Base-by-base conservation (phyloP, 2,329 filamentous ascomycete genomes). In the Hymenoscyphus fructigenus region DNA sequence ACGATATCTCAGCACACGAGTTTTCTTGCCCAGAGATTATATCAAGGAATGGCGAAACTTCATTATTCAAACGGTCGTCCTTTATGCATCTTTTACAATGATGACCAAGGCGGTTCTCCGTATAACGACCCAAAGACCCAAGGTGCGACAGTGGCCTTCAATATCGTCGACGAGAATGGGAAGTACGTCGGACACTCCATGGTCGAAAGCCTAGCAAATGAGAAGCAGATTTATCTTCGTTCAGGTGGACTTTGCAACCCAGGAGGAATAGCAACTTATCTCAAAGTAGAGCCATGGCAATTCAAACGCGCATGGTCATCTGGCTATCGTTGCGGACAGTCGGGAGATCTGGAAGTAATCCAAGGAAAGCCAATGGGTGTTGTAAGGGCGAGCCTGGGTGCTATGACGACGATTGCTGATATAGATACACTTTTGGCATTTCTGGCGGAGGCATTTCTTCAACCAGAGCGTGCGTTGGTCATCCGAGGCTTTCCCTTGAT, bases 161-260 rank as follows among this genome's bases (percentile, higher is more conserved):
- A 97, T 71, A 74, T 98, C 41, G 83, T 81, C 58, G 90, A 88
- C 67, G 82, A 85, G n/a, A 75, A 80, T 5, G 91, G 91, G 0
- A 84, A 84, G 32, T 97, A 91, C 88, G 75, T 94, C 60, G 91
- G 91, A 67, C 88, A 93, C 67, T 82, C 86, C 12, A 92, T 96
- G 72, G 88, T 97, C 12, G 93, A 97, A 74, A 95, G 94, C 75
- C 81, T 97, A 20, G 91, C 93, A 2, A 84, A 85, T 7, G 80
- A 95, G n/a, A 91, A 89, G 69, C 84, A 85, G 58, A 91, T 98
- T 53, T 92, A 96, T 73, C 80, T 98, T 20, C 87, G 94, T 34
- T 96, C 92, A 0, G 94, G 94, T 4, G 91, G 92, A 0, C 82
- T 97, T 1, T 98, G 94, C 78, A 97, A 97, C 71, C 93, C 94